Base-by-base conservation (phyloP, 495 filamentous ascomycete species). In the Bryoglossum gracile region DNA sequence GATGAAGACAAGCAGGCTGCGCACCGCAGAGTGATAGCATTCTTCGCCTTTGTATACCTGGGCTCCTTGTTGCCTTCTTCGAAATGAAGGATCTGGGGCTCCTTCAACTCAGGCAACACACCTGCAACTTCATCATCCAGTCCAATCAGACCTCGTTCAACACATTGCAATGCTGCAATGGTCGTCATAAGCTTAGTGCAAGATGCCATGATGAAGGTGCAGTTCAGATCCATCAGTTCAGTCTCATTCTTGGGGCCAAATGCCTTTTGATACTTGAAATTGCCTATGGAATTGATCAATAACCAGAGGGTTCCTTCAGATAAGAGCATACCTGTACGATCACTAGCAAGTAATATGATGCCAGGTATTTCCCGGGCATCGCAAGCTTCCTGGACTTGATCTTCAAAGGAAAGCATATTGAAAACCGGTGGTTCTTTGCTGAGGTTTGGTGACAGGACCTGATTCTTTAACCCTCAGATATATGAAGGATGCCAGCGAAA, bases 151-250 rank as follows among this genome's bases (percentile, higher is more conserved):
- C 75, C 75, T 43, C 74, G 65, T 50, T 82, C 78, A 8, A 80
- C 72, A 1, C 77, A 66, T 53, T 83, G 78, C 75, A 82, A 77
- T 42, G 64, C 71, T 0, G 76, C 76, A 41, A 83, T 65, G 0
- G 65, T 69, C 2, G 63, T 62, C 3, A 80, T 53, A 17, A 46
- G 25, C 23, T 46, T 46, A 8, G 26, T 46, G 19, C 43, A 46
- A 16, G 43, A 46, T 9, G 43, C 43, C 2, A 46, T 33, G 17
- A 46, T 34, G 43, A 46, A 46, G 8, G 43, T 46, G n/a, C 13
- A 8, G 14, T 46, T 35, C 2, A 73, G 43, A 1, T 58, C 66
- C 69, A 81, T 73, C 14, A 68, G 63, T 18, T 44, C 39, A 17
- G 11, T 24, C 6, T 32, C 4, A 18, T 37, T 41, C 4, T 21